Evolutionary conservation across 257 asterid genomes (phyloP).

Genomic region (Haberlea rhodopensis): DNA sequence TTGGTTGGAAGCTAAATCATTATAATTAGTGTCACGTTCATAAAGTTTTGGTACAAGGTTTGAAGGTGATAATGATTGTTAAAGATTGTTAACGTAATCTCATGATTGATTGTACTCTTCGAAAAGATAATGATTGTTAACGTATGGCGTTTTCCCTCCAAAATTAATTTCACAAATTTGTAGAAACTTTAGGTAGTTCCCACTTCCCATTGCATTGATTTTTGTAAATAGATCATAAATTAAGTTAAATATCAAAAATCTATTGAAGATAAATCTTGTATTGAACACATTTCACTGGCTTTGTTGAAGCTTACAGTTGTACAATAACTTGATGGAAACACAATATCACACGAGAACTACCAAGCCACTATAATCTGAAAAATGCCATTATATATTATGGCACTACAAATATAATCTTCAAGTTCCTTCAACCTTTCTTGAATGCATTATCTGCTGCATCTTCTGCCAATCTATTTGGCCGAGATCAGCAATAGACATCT

Average conservation of each 20-base stretch:
- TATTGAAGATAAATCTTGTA: no score
- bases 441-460: constrained; percentile 31
- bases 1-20: not conserved
- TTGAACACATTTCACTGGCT: no score
- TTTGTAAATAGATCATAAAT: no score
- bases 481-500: constrained; percentile 15
- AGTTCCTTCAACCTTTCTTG: constrained; percentile 26
- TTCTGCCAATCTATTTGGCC: constrained; percentile 29
- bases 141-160: not conserved
- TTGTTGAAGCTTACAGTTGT: no score
- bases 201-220: no score
- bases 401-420: constrained; percentile 31
- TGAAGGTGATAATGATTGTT: not conserved
- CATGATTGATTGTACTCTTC: no score
- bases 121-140: no score
- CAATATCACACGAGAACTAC: constrained; percentile 41
- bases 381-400: constrained; percentile 25
- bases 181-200: no score
- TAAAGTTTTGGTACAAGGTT: no score
- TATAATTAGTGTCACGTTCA: not conserved
- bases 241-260: no score
- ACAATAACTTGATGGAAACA: constrained; percentile 29
- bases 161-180: no score
- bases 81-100: no score
- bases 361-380: constrained; percentile 29